These are phyloP conservation scores for Zygnema circumcarinatum DNA, from an alignment of 139 green algal species.

Conservation along the genomic window DNA sequence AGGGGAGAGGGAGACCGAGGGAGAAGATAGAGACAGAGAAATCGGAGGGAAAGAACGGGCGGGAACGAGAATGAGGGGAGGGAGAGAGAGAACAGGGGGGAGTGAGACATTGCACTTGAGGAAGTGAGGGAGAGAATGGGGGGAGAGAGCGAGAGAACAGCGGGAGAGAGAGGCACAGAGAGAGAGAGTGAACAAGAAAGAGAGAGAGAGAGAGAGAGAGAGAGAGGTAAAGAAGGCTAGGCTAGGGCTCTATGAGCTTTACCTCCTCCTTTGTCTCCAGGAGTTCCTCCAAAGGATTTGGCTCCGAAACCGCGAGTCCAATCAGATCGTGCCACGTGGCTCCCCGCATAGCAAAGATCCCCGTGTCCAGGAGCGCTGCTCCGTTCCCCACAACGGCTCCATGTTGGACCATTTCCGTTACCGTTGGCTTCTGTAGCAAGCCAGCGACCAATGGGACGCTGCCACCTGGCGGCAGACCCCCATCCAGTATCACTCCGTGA, in stretches of 20 bases:
- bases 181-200: background rate
- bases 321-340: slow-evolving; percentile 53
- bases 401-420: slow-evolving; percentile 46
- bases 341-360: slow-evolving; percentile 53
- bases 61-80: background rate
- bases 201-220: background rate
- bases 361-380: slow-evolving; percentile 51
- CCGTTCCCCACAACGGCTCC: slow-evolving; percentile 23
- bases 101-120: background rate
- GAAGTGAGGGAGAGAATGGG: background rate
- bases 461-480: background rate
- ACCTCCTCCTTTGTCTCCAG: slow-evolving; percentile 45
- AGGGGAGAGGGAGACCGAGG: too few species aligned
- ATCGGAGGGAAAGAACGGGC: too few species aligned
- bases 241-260: background rate
- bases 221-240: background rate
- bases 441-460: slow-evolving; percentile 5
- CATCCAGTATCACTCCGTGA: slow-evolving; percentile 40
- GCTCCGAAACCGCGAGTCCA: background rate
- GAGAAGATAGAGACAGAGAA: too few species aligned
- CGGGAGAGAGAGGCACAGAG: background rate
- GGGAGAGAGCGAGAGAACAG: background rate
- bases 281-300: slow-evolving; percentile 19
- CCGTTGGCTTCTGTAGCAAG: slow-evolving; percentile 49
- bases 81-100: background rate